These are phyloP conservation scores for Spinellus fusiger DNA, from an alignment of 192 early-diverging fungal genomes.

Conservation along the genomic window DNA sequence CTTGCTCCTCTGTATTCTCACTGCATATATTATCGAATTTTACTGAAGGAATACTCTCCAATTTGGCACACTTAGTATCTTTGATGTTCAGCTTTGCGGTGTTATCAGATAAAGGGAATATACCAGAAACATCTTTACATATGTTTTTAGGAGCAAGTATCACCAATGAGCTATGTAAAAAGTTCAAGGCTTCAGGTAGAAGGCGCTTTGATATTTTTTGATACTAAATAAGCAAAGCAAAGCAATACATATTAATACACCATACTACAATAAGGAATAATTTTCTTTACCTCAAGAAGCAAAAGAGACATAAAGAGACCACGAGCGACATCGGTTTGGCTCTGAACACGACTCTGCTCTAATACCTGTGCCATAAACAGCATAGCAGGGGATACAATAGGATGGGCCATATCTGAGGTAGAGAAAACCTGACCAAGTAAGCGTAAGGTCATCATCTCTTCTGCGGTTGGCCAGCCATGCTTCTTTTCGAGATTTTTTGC, in stretches of 20 bases:
- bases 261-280: too few relatives aligned
- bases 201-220: slow-evolving; percentile 66
- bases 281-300: slow-evolving; percentile 51
- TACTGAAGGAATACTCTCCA: slow-evolving; percentile 9
- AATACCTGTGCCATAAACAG: slow-evolving; percentile 78
- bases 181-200: slow-evolving; percentile 70
- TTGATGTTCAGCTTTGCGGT: slow-evolving; percentile 28
- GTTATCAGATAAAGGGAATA: slow-evolving; percentile 39
- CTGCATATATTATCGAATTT: slow-evolving; percentile 6
- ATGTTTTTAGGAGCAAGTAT: slow-evolving; percentile 38
- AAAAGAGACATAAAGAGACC: slow-evolving; percentile 77
- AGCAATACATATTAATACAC: not conserved
- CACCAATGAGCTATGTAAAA: slow-evolving; percentile 38
- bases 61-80: not conserved
- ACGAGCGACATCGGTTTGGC: slow-evolving; percentile 53
- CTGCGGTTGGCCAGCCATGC: slow-evolving; percentile 41
- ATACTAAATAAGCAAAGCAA: slow-evolving; percentile 38
- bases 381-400: slow-evolving; percentile 79
- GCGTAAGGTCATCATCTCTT: slow-evolving; percentile 62
- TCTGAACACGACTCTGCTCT: slow-evolving; percentile 51
- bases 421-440: slow-evolving; percentile 77
- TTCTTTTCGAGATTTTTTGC: slow-evolving; percentile 17
- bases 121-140: slow-evolving; percentile 32
- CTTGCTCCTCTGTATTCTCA: slow-evolving; percentile 5
- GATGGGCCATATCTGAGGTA: slow-evolving; percentile 87